Base-by-base conservation (phyloP, 2,329 filamentous ascomycete species). In the Zarea fungicola region DNA sequence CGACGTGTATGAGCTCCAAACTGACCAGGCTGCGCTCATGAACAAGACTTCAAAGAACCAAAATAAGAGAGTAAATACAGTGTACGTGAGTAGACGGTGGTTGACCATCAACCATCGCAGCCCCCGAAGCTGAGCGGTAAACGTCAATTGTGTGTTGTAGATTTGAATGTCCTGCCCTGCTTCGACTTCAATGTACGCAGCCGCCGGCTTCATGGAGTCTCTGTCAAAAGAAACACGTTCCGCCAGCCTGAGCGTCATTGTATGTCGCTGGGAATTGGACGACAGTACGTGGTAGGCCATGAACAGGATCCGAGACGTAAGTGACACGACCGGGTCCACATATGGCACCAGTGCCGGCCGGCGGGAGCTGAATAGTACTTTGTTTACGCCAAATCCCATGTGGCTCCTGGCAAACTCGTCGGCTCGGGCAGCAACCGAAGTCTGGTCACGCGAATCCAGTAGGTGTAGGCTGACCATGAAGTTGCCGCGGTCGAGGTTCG, bases 381-480 rank as follows among this genome's bases (percentile, higher is more conserved):
- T 58, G 43, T 56, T 51, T 6, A 58, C 58, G 28, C 62, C 66
- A 46, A 76, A 65, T 19, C 70, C 65, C 34, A 57, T 52, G 48
- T 67, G 62, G n/a, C 55, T 49, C 23, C 56, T 55, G 26, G 65
- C 62, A 43, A 65, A 62, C 25, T 51, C 52, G 42, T 57, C 58
- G 2, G 66, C 64, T 41, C 57, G 58, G 8, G 53, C 50, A 13
- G 55, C 56, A 14, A 67, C 48, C 11, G 51, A 45, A 22, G 49
- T 42, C 35, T 57, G 57, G 32, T 53, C 57, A 31, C 67, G 65
- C 21, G 69, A 68, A 22, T 75, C 75, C 42, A 87, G 76, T 44
- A 96, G 78, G 52, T 82, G 78, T 14, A 96, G 71, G 40, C 87
- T 84, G 16, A 97, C 72, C 93, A 99, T 99, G 74, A 96, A 97